phyloP scores from a whole-genome alignment of 495 filamentous ascomycete species.

The Aspergillus campestris region DNA sequence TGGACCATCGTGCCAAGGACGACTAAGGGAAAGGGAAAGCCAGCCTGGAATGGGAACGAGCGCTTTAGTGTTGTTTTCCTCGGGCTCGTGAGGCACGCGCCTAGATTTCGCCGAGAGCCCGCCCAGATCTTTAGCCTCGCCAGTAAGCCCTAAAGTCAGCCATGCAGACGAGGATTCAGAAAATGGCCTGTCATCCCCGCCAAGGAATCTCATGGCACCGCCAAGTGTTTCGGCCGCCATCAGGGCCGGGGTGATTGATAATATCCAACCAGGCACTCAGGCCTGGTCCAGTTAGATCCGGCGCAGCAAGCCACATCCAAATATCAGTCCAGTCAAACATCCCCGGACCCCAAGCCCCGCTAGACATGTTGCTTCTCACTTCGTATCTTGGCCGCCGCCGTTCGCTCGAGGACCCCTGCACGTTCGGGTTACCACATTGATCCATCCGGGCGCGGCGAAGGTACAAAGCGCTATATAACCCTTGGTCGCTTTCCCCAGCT shows the following conservation, averaged over 20 bases:
- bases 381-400: constrained; percentile 17
- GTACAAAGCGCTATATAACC: constrained; percentile 15
- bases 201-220: constrained; percentile 9
- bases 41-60: no score
- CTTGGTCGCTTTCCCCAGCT: constrained; percentile 4
- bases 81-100: no score
- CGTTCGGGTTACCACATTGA: constrained; percentile 19
- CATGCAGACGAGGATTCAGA: no score
- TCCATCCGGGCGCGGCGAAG: constrained; percentile 7
- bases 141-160: no score
- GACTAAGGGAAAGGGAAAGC: no score
- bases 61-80: no score
- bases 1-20: no score
- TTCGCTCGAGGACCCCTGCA: constrained; percentile 1
- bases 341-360: constrained; percentile 7
- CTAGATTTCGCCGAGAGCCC: neutral
- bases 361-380: constrained; percentile 9
- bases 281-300: constrained; percentile 8
- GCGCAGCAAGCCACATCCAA: constrained; percentile 9
- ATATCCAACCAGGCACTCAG: neutral
- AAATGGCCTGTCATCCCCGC: neutral
- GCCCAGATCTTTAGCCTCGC: no score
- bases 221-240: constrained; percentile 6
- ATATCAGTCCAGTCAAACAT: constrained; percentile 5
- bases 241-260: neutral